A percentile compares a stretch with the other conserved stretches of the same genome.
These are phyloP conservation scores for Tuber melanosporum DNA, from an alignment of 495 filamentous ascomycete species.

Conservation along the genomic window DNA sequence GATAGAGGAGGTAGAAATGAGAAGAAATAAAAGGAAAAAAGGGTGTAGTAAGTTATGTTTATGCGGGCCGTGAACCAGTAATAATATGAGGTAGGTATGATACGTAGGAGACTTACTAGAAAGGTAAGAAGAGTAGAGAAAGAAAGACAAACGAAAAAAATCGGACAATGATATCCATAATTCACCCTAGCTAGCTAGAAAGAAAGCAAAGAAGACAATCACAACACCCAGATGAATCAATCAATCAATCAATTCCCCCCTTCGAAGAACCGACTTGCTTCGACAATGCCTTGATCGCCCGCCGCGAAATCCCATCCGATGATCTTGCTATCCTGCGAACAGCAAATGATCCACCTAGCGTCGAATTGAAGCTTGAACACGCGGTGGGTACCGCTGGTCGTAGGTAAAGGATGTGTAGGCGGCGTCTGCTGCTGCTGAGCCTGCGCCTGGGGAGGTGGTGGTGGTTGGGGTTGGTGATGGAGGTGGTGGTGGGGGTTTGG, in stretches of 20 bases:
- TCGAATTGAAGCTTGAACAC: conserved; percentile 99
- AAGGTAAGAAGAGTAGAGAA: neutral
- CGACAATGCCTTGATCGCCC: conserved; percentile 74
- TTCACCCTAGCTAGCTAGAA: neutral
- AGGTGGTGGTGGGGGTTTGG: conserved; percentile 27
- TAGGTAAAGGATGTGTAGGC: conserved; percentile 11
- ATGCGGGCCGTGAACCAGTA: neutral
- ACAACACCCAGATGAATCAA: neutral
- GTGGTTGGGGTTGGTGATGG: conserved; percentile 9
- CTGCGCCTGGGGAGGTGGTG: conserved; percentile 16
- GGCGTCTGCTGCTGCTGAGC: conserved; percentile 10
- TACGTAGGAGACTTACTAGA: neutral
- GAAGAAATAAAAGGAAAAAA: neutral
- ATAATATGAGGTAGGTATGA: neutral
- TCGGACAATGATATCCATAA: neutral
- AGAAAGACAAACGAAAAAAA: neutral
- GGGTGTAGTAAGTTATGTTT: neutral
- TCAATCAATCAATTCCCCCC: conserved; percentile 16
- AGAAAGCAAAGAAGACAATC: neutral
- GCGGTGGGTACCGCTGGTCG: conserved; percentile 43
- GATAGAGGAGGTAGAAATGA: neutral
- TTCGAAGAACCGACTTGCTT: conserved; percentile 69
- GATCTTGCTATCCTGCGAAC: conserved; percentile 80
- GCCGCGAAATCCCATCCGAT: conserved; percentile 98
- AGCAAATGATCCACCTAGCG: conserved; percentile 86